A percentile compares a stretch with the other conserved stretches of the same genome.
Conservation (phyloP, 805 yeast genomes). For the Kodamaea neixiangensis region DNA sequence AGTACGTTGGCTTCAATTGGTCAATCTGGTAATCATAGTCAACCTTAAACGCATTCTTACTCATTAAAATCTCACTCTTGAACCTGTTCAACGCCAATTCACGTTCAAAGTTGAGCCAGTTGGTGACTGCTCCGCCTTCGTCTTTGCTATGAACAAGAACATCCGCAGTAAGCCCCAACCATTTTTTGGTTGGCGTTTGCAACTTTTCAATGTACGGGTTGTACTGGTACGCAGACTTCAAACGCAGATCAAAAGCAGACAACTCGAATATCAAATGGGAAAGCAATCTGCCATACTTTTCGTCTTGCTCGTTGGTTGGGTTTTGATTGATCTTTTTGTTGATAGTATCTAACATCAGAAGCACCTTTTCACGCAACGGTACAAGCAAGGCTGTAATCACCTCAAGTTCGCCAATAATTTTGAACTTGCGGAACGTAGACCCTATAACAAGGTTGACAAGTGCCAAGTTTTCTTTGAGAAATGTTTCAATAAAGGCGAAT, state of each 20-base stretch:
- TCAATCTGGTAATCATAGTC: conserved; percentile 51
- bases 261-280: conserved; percentile 62
- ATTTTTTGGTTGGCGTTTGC: conserved; percentile 30
- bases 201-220: conserved; percentile 37
- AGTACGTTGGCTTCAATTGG: conserved; percentile 53
- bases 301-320: conserved; percentile 19
- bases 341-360: conserved; percentile 21
- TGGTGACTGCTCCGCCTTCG: conserved; percentile 29
- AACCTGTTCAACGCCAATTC: conserved; percentile 53
- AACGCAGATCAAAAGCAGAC: conserved; percentile 55
- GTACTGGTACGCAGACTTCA: conserved; percentile 48
- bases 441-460: conserved; percentile 43
- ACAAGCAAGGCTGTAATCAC: conserved; percentile 48
- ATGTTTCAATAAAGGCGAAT: conserved; percentile 50
- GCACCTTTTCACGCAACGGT: conserved; percentile 48
- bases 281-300: conserved; percentile 48
- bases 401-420: conserved; percentile 36
- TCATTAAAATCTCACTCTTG: conserved; percentile 47
- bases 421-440: conserved; percentile 26
- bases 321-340: conserved; percentile 26
- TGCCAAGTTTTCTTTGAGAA: conserved; percentile 40
- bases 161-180: conserved; percentile 53
- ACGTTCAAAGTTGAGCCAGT: conserved; percentile 57
- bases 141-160: conserved; percentile 30
- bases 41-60: conserved; percentile 53